Conservation (phyloP, 78 protist genomes). For the Parvularia atlantis region DNA sequence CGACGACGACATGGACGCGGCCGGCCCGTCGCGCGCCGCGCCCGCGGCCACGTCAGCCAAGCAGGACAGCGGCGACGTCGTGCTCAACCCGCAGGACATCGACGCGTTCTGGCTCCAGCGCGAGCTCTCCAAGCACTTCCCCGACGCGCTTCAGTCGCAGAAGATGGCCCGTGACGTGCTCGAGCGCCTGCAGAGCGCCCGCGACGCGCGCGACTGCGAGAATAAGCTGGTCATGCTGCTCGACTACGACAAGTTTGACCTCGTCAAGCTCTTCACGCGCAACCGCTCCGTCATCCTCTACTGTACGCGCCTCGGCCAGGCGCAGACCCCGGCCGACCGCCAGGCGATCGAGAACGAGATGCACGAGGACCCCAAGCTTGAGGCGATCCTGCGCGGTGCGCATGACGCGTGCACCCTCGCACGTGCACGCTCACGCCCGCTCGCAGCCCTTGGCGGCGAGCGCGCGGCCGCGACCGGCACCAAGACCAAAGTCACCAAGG, state of each 20-base stretch:
- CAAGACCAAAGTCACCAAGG: not conserved
- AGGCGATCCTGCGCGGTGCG: conserved; percentile 19
- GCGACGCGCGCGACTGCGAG: conserved; percentile 56
- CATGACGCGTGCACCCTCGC: too few species aligned
- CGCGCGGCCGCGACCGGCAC: too few species aligned
- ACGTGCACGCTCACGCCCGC: too few species aligned
- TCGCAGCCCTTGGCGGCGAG: too few species aligned
- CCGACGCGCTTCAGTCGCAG: conserved; percentile 48
- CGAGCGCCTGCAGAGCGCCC: conserved; percentile 15
- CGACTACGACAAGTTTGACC: conserved; percentile 68
- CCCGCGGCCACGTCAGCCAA: too few species aligned
- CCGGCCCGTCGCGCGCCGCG: too few species aligned
- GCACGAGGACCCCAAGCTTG: conserved; percentile 32
- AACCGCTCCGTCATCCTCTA: conserved; percentile 36
- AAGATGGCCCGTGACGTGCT: conserved; percentile 32
- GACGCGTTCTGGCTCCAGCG: conserved; percentile 76
- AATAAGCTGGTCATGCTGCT: conserved; percentile 63
- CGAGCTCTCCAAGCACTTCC: conserved; percentile 18
- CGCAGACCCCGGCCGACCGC: conserved; percentile 57
- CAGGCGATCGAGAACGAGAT: conserved; percentile 51
- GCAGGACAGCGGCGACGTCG: not conserved
- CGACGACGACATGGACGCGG: not conserved
- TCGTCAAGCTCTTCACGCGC: conserved; percentile 45
- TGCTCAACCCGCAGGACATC: conserved; percentile 24
- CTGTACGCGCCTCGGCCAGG: conserved; percentile 57